A percentile compares a stretch with the other conserved stretches of the same genome.
Conservation (phyloP, 495 filamentous ascomycete species). For the Penicillium paradoxum region DNA sequence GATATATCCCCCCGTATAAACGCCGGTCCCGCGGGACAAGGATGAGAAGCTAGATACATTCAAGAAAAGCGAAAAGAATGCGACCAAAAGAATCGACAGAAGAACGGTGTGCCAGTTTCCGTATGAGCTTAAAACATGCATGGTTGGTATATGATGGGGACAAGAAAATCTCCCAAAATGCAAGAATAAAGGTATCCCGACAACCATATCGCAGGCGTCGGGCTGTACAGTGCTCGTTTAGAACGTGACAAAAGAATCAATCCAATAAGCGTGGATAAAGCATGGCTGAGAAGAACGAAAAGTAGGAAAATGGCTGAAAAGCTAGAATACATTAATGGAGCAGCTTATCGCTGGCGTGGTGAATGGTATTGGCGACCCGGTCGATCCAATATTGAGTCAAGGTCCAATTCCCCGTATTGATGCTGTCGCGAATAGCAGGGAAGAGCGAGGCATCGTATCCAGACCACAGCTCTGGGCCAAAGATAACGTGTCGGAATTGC, state of each 20-base stretch:
- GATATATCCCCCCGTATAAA: conserved; percentile 9
- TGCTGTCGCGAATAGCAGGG: conserved; percentile 77
- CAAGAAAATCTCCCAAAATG: conserved; percentile 14
- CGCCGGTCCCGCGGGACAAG: conserved; percentile 4
- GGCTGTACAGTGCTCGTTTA: conserved; percentile 25
- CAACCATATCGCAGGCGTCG: not conserved
- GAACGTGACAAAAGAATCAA: conserved; percentile 4
- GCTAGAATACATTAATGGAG: conserved; percentile 31
- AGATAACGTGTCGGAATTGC: conserved; percentile 92
- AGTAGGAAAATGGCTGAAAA: conserved; percentile 2
- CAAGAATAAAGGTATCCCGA: conserved; percentile 8
- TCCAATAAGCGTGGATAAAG: conserved; percentile 7
- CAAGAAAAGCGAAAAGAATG: not conserved
- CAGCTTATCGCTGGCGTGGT: conserved; percentile 58
- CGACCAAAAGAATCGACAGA: not conserved
- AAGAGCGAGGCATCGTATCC: conserved; percentile 73
- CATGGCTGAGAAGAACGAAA: conserved; percentile 10
- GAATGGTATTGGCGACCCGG: conserved; percentile 65
- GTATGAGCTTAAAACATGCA: conserved; percentile 6
- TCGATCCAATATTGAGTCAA: conserved; percentile 64
- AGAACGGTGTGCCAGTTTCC: not conserved
- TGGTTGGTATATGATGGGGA: conserved; percentile 17
- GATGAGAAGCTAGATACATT: conserved; percentile 8
- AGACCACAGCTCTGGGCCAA: conserved; percentile 76
- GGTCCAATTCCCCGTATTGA: conserved; percentile 66